Base-by-base conservation (phyloP, 2,329 filamentous ascomycete genomes). In the Pseudogymnoascus sp. region DNA sequence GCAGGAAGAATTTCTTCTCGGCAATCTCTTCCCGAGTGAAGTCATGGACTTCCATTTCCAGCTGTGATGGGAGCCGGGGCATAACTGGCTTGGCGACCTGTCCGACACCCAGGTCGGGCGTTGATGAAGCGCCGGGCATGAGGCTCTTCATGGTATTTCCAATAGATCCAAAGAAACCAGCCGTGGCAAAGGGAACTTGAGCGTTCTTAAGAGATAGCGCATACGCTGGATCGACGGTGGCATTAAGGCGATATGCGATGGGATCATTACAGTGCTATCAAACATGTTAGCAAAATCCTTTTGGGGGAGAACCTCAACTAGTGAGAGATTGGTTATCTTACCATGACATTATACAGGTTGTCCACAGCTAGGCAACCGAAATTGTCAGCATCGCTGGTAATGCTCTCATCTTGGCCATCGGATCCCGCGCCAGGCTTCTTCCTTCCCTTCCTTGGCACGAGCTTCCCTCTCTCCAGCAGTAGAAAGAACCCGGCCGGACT, bases 1-100 rank as follows among this genome's bases (percentile, higher is more conserved):
- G 82, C 6, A 96, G 73, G 64, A 86, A 87, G 65, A 92, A 91
- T 67, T 93, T 87, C 71, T 88, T 91, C 76, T 97, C 94, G 0
- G 92, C 93, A 60, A 96, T 83, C 69, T 97, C 92, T 73, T 97
- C 93, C 2, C 90, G 83, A 0, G 89, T 89, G 71, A 99, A 99
- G 72, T 99, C 89, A 71, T 97, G 94, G 0, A 93, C 93, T 70
- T 97, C 93, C 59, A 99, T 81, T 73, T 99, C 94, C n/a, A 97
- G 77, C 67, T 85, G 84, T 14, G 81, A 87, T 0, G 80, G 82
- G 37, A 84, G 76, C 39, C 82, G 80, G 57, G 74, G 66, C 1
- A 78, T 75, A 36, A 66, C 70, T 22, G 65, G 35, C 14, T 67
- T 66, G 12, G 62, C 20, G 66, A 65, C 69, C 70, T 72, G 68